These are phyloP conservation scores for Friedmanniomyces simplex DNA, from an alignment of 495 filamentous ascomycete species.

Conservation along the genomic window DNA sequence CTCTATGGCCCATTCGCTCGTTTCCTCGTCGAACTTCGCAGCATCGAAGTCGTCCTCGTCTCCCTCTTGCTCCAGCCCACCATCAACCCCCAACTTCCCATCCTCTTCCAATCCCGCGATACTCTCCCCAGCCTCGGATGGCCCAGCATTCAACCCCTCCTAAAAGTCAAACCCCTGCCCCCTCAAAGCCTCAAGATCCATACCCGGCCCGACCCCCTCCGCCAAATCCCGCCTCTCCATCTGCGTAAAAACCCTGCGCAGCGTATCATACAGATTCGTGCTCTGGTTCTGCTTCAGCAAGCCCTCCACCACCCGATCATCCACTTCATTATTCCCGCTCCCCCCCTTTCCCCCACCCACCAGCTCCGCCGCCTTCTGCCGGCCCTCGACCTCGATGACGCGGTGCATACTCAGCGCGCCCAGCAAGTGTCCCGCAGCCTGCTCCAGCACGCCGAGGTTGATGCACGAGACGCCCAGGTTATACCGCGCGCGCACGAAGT, in stretches of 20 bases:
- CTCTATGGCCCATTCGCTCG: too few relatives aligned
- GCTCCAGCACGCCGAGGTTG: conserved; percentile 88
- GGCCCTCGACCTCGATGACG: conserved; percentile 73
- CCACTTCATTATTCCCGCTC: conserved; percentile 37
- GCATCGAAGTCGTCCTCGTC: too few relatives aligned
- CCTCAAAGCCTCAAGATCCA: conserved; percentile 85
- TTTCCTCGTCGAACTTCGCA: too few relatives aligned
- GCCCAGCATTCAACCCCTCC: conserved; percentile 2
- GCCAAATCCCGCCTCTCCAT: conserved; percentile 84
- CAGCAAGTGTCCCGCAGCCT: conserved; percentile 90
- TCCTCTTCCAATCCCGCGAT: not conserved
- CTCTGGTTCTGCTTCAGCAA: conserved; percentile 88
- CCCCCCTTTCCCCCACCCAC: conserved; percentile 22
- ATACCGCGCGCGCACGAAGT: conserved; percentile 94
- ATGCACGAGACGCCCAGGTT: conserved; percentile 95
- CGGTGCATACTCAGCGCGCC: conserved; percentile 95
- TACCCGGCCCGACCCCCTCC: conserved; percentile 73
- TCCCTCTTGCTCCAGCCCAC: too few relatives aligned
- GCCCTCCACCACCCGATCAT: conserved; percentile 61
- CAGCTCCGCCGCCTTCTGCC: conserved; percentile 63
- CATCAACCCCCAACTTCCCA: too few relatives aligned
- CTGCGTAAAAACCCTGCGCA: conserved; percentile 84
- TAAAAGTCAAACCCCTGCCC: conserved; percentile 63
- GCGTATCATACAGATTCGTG: conserved; percentile 89
- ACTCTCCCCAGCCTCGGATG: not conserved